These are phyloP conservation scores for Lathyrus aphaca DNA, from an alignment of 306 rosid genomes.

Conservation along the genomic window DNA sequence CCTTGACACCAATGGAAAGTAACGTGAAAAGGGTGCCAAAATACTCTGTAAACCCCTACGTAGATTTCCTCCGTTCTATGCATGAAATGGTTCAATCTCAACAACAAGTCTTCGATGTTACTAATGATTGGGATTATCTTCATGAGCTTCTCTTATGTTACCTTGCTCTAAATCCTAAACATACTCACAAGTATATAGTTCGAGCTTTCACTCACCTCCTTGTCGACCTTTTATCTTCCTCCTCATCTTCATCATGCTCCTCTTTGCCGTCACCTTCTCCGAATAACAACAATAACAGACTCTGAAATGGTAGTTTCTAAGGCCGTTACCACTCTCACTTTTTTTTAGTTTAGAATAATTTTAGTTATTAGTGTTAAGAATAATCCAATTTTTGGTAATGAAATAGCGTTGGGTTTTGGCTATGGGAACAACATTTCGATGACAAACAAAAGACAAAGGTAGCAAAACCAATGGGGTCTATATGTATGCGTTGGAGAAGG, in stretches of 20 bases:
- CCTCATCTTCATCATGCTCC: conserved; percentile 25
- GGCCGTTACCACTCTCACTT: no score
- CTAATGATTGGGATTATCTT: conserved; percentile 66
- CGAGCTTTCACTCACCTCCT: conserved; percentile 85
- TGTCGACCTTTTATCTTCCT: conserved; percentile 45
- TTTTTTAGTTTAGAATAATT: no score
- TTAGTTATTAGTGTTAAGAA: no score
- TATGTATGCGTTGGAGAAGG: conserved; percentile 45
- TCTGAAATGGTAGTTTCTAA: conserved; percentile 31
- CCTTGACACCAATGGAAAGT: conserved; percentile 40
- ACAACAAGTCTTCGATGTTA: conserved; percentile 42
- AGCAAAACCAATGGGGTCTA: conserved; percentile 53
- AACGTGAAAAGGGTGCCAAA: conserved; percentile 54
- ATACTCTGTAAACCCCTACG: conserved; percentile 68
- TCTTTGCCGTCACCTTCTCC: neutral
- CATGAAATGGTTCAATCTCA: conserved; percentile 79
- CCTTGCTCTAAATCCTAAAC: conserved; percentile 70
- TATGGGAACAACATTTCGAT: conserved; percentile 50
- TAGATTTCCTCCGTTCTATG: conserved; percentile 81
- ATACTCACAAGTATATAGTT: conserved; percentile 73
- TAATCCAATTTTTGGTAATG: conserved; percentile 26
- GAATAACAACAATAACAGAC: conserved; percentile 34
- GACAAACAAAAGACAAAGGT: conserved; percentile 28
- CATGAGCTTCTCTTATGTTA: conserved; percentile 82
- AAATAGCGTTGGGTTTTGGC: conserved; percentile 21